Evolutionary conservation across 805 yeast species (phyloP).

Genomic region (Saturnispora silvae): DNA sequence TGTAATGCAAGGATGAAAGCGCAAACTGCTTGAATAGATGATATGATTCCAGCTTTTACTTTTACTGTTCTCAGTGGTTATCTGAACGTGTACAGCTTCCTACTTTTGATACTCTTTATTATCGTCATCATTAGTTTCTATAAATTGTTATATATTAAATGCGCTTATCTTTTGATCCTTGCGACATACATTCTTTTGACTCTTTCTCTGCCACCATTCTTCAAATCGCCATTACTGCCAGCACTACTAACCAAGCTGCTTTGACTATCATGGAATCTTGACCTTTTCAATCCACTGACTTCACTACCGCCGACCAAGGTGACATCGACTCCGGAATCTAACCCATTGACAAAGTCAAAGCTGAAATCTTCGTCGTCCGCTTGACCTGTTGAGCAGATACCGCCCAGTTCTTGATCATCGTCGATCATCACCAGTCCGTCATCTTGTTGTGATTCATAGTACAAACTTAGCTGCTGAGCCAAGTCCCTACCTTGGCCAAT

Average conservation of each 20-base stretch:
- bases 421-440: conserved; percentile 1
- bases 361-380: conserved; percentile 20
- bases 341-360: conserved; percentile 10
- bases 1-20: conserved; percentile 38
- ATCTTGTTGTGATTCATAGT: background rate
- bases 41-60: too few relatives aligned
- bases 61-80: too few relatives aligned
- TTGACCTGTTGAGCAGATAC: conserved; percentile 19
- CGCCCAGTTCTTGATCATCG: conserved; percentile 1
- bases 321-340: conserved; percentile 21
- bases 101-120: too few relatives aligned
- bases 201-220: background rate
- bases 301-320: conserved; percentile 18
- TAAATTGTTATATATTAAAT: too few relatives aligned
- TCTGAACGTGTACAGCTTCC: too few relatives aligned
- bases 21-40: too few relatives aligned
- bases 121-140: too few relatives aligned
- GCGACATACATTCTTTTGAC: conserved; percentile 1
- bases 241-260: background rate
- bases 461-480: background rate
- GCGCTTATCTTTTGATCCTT: conserved; percentile 1
- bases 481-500: conserved; percentile 14
- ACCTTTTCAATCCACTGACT: conserved; percentile 17
- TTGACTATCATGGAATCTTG: conserved; percentile 10
- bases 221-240: background rate